Percentiles rank a stretch among this genome's conserved stretches.
These are phyloP conservation scores for Vicia faba DNA, from an alignment of 306 rosid genomes.

Conservation along the genomic window DNA sequence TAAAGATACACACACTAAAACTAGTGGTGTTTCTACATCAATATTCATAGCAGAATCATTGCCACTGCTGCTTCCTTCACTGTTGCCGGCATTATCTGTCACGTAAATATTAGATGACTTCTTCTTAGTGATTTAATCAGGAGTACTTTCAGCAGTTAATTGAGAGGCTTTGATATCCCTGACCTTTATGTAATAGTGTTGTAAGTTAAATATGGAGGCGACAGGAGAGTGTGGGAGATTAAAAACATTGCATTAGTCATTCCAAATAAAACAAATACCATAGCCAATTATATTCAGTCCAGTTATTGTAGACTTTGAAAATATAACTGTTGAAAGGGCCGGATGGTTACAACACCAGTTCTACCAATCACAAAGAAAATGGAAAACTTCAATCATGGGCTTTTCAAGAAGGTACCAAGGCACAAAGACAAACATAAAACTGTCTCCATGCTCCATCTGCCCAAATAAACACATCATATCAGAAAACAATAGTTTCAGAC, in stretches of 20 bases:
- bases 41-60: constrained; percentile 43
- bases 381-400: constrained; percentile 88
- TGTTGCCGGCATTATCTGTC: constrained; percentile 41
- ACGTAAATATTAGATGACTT: constrained; percentile 64
- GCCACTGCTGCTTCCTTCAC: constrained; percentile 42
- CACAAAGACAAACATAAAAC: constrained; percentile 82
- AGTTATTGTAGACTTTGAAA: constrained; percentile 89
- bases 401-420: constrained; percentile 94
- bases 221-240: not conserved
- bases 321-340: constrained; percentile 95
- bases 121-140: no score
- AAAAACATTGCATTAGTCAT: not conserved
- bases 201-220: constrained; percentile 38
- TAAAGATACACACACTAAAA: constrained; percentile 16
- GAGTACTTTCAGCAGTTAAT: no score
- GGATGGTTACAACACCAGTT: constrained; percentile 94
- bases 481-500: no score
- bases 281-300: constrained; percentile 83
- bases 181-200: constrained; percentile 75
- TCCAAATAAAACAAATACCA: constrained; percentile 64
- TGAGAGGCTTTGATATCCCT: constrained; percentile 85
- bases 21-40: constrained; percentile 76
- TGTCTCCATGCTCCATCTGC: constrained; percentile 32
- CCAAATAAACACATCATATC: no score
- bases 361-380: constrained; percentile 90